phyloP scores from a whole-genome alignment of 2,329 filamentous ascomycete genomes.

The Aureobasidium melanogenum region DNA sequence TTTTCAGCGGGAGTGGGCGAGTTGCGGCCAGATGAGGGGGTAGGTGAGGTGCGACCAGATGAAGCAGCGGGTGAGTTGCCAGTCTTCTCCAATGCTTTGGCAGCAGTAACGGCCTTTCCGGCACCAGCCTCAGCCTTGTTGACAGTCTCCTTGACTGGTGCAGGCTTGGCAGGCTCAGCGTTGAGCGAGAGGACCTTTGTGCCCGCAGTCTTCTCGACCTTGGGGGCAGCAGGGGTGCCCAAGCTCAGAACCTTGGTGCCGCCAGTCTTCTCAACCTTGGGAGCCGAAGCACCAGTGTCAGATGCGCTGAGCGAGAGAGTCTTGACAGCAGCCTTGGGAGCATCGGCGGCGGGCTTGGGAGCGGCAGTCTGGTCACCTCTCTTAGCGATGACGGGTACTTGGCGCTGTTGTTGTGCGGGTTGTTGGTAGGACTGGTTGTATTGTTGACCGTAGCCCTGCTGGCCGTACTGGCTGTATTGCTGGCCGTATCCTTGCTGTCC shows the following conservation, averaged over 20 bases:
- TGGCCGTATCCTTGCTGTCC: conserved; percentile 22
- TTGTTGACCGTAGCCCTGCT: conserved; percentile 22
- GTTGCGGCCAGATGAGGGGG: conserved; percentile 73
- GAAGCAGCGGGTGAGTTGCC: conserved; percentile 54
- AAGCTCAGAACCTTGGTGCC: conserved; percentile 68
- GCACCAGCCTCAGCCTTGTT: conserved; percentile 49
- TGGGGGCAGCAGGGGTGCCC: conserved; percentile 32
- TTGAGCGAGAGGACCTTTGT: conserved; percentile 68
- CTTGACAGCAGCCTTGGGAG: conserved; percentile 44
- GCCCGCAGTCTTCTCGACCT: conserved; percentile 42
- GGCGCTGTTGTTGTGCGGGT: conserved; percentile 33
- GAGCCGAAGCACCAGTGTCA: conserved; percentile 39
- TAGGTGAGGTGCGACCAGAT: conserved; percentile 66
- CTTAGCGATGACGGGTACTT: conserved; percentile 56
- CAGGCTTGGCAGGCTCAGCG: conserved; percentile 27
- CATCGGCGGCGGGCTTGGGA: conserved; percentile 39
- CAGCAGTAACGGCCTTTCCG: conserved; percentile 73
- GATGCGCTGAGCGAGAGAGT: conserved; percentile 48
- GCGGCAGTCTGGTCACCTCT: conserved; percentile 43
- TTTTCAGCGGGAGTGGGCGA: conserved; percentile 55
- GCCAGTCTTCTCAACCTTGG: conserved; percentile 46
- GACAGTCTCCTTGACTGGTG: conserved; percentile 33
- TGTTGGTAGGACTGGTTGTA: conserved; percentile 34
- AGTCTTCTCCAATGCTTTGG: conserved; percentile 87
- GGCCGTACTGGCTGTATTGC: conserved; percentile 17